Evolutionary conservation across 202 grass and related monocot species (phyloP), one percentile per base, ranked within the genome.

Genomic region (Musa balbisiana): DNA sequence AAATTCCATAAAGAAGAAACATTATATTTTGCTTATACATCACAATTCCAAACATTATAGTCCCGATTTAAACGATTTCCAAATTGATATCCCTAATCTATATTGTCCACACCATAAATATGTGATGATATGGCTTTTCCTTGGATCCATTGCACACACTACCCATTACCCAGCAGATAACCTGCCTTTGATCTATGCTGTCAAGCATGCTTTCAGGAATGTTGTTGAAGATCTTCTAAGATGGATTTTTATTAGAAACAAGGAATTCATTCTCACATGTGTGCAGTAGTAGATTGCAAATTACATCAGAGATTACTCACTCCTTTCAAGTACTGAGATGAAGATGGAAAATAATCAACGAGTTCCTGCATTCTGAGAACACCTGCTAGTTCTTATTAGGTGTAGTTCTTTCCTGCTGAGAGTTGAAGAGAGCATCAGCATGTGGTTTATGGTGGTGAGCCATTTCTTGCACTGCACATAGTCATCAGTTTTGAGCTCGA

Each of bases 381-480:
- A 25, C 51, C 23, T 54, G 10, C 80, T 72, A 87, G 53, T 52
- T 73, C 73, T 74, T 73, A 50, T 72, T 65, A 63, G 23, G 3
- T 21, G 73, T 16, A 59, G 26, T 13, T 71, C 77, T 72, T 84
- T 62, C 71, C 71, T 80, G 23, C 59, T 68, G 52, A 92, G 69
- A 17, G 87, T 88, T 78, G 85, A 88, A 74, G 95, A 92, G 58
- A 92, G 81, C 24, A 83, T 81, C 55, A 98, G 79, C 91, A 98
- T 92, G 83, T 94, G 91, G 59, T 82, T 94, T 67, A 98, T 78
- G 15, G 91, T 88, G 49, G 83, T 87, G 58, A 94, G 74, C 95
- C 95, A 98, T 80, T 92, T 86, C 85, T 88, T 98, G 87, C 88
- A 94, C 55, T 89, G 75, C 58, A 78, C 76, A 76, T 94, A 89